These are phyloP conservation scores for Citrus glauca DNA, from an alignment of 345 rosid species.

Conservation along the genomic window DNA sequence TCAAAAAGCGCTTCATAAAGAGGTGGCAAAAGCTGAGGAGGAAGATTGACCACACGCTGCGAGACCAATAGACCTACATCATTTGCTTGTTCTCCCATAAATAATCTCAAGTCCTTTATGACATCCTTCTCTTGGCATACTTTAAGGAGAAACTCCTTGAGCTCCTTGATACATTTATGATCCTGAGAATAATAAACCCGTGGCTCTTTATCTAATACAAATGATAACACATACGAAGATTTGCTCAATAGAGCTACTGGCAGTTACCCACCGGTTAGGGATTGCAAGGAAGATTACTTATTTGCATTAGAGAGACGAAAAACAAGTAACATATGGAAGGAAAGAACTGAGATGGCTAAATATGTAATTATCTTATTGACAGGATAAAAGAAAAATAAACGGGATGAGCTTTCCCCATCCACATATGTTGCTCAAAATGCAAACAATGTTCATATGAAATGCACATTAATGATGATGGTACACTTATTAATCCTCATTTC, in stretches of 20 bases:
- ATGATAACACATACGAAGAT: not conserved
- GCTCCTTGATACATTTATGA: conserved; percentile 48
- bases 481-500: not conserved
- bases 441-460: not conserved
- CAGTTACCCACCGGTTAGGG: not conserved
- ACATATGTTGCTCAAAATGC: not conserved
- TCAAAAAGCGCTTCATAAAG: conserved; percentile 77
- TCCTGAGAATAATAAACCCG: conserved; percentile 36
- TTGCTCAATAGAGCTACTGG: not conserved
- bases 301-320: not conserved
- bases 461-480: not conserved
- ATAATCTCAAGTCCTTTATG: conserved; percentile 33
- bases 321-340: not conserved
- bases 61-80: conserved; percentile 76
- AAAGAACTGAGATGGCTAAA: not conserved
- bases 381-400: not conserved
- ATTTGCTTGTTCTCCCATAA: conserved; percentile 50
- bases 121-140: conserved; percentile 44
- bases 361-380: not conserved
- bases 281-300: not conserved
- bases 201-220: not conserved
- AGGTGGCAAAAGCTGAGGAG: conserved; percentile 87
- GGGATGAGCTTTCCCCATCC: not conserved
- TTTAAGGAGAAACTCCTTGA: conserved; percentile 61
- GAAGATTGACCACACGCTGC: conserved; percentile 79